phyloP scores from a whole-genome alignment of 345 rosid genomes.

The Citrus hindsii region DNA sequence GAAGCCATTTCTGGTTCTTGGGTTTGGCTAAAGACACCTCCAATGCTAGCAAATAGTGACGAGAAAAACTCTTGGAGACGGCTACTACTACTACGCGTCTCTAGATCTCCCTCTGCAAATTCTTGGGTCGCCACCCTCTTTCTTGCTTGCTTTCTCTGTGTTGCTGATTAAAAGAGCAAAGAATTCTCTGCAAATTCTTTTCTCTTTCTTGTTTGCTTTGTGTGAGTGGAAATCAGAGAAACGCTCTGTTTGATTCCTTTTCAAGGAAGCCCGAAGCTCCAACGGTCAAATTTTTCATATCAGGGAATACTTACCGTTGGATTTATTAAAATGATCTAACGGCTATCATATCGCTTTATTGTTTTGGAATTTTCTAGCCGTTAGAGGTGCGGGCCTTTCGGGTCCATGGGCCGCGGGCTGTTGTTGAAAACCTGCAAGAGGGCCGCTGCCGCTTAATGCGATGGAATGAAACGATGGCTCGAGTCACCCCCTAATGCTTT shows the following conservation, averaged over 20 bases:
- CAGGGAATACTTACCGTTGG: constrained; percentile 24
- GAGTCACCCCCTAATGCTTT: no score
- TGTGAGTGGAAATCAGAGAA: neutral
- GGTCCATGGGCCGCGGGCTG: neutral
- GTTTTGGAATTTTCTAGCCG: constrained; percentile 50
- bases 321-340: constrained; percentile 13
- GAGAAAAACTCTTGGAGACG: constrained; percentile 70
- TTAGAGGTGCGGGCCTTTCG: constrained; percentile 7
- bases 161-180: no score
- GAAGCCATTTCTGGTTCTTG: constrained; percentile 46
- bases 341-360: constrained; percentile 15
- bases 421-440: neutral
- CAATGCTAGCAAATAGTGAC: constrained; percentile 47
- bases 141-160: neutral
- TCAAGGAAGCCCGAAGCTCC: constrained; percentile 17
- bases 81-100: constrained; percentile 39
- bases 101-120: constrained; percentile 26
- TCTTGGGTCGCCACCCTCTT: constrained; percentile 48
- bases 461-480: no score
- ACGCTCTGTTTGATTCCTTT: neutral
- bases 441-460: no score
- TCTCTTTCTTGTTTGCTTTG: constrained; percentile 5
- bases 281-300: constrained; percentile 37
- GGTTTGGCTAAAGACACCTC: constrained; percentile 46
- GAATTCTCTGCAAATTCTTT: neutral